Evolutionary conservation across 495 filamentous ascomycete species (phyloP).

Genomic region (Mycothermus thermophilus): DNA sequence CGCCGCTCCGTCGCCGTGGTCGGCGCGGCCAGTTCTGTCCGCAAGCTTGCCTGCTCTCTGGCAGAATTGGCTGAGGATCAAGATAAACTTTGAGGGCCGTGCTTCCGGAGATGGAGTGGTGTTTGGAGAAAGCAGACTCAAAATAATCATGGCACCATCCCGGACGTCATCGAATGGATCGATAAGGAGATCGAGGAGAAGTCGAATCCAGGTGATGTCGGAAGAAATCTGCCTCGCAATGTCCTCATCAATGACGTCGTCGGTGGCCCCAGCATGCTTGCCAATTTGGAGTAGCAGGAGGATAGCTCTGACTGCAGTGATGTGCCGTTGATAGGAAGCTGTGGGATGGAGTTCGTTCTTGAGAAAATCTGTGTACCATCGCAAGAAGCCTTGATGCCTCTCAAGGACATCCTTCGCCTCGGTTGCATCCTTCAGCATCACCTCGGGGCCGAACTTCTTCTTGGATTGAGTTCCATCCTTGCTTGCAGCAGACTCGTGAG

Average conservation of each 20-base stretch:
- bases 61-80: constrained; percentile 24
- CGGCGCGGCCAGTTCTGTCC: constrained; percentile 56
- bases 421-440: constrained; percentile 9
- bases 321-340: constrained; percentile 74
- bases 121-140: constrained; percentile 32
- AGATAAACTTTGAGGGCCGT: constrained; percentile 8
- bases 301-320: constrained; percentile 59
- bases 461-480: constrained; percentile 2
- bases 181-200: constrained; percentile 62
- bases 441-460: constrained; percentile 15
- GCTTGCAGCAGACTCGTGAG: constrained; percentile 1
- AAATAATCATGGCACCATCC: constrained; percentile 42
- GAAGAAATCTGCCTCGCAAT: constrained; percentile 8
- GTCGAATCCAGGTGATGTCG: constrained; percentile 40
- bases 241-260: constrained; percentile 17
- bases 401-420: constrained; percentile 15
- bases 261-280: constrained; percentile 16
- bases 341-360: constrained; percentile 55
- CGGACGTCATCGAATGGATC: constrained; percentile 92
- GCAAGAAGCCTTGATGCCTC: constrained; percentile 46
- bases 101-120: constrained; percentile 3
- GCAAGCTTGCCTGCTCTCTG: constrained; percentile 44
- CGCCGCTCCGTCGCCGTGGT: constrained; percentile 75
- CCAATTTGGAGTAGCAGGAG: constrained; percentile 43
- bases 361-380: constrained; percentile 60